Conservation (phyloP, 1,139 yeast genomes). For the Saccharomyces uvarum region DNA sequence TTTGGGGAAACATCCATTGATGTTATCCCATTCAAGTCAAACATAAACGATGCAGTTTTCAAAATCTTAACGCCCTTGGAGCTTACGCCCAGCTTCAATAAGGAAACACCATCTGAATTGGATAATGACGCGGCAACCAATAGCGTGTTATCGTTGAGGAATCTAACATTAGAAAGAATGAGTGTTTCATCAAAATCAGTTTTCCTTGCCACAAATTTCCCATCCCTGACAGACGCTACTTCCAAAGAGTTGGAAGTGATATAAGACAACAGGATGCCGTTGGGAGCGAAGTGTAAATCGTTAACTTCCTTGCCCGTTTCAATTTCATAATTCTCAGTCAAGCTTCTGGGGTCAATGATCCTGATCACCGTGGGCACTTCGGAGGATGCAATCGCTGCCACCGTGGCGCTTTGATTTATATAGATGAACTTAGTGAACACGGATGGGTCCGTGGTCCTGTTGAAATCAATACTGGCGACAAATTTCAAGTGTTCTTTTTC, state of each 20-base stretch:
- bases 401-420: slow-evolving; percentile 45
- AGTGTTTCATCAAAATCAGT: slow-evolving; percentile 32
- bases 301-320: slow-evolving; percentile 48
- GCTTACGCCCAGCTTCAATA: slow-evolving; percentile 27
- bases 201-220: slow-evolving; percentile 34
- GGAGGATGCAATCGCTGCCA: slow-evolving; percentile 61
- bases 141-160: slow-evolving; percentile 45
- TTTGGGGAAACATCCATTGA: slow-evolving; percentile 48
- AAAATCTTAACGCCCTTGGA: slow-evolving; percentile 34
- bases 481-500: slow-evolving; percentile 56
- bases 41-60: slow-evolving; percentile 41
- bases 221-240: slow-evolving; percentile 39
- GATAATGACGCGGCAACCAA: slow-evolving; percentile 48
- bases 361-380: slow-evolving; percentile 49
- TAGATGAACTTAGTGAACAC: slow-evolving; percentile 55
- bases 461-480: slow-evolving; percentile 45
- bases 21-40: slow-evolving; percentile 56
- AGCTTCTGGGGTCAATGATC: slow-evolving; percentile 49
- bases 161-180: slow-evolving; percentile 52
- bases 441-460: slow-evolving; percentile 35
- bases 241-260: slow-evolving; percentile 50
- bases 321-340: slow-evolving; percentile 47
- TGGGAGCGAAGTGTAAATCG: slow-evolving; percentile 43
- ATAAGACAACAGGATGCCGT: slow-evolving; percentile 48
- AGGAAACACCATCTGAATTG: slow-evolving; percentile 32